Percentiles rank a stretch among this genome's conserved stretches.
Evolutionary conservation across 345 rosid genomes (phyloP).

Genomic region (Citrus unshiu): DNA sequence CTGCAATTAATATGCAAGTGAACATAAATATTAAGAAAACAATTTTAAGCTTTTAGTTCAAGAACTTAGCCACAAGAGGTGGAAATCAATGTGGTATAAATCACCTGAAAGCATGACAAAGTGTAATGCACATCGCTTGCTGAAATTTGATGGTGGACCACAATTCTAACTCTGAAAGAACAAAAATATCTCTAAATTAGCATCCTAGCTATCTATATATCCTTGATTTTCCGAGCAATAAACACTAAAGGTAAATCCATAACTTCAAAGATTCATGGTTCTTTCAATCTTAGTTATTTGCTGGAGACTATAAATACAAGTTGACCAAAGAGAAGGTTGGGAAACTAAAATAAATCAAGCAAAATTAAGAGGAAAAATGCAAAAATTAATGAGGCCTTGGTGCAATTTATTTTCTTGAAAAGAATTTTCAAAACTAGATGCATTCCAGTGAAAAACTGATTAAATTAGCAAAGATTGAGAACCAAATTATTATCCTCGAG

Average conservation of each 20-base stretch:
- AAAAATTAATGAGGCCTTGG: neutral
- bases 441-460: neutral
- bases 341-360: neutral
- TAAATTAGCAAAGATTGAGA: neutral
- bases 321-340: neutral
- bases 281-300: neutral
- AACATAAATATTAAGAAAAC: neutral
- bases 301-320: neutral
- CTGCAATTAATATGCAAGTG: constrained; percentile 28
- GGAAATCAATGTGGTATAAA: neutral
- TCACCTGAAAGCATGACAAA: constrained; percentile 66
- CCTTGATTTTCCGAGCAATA: neutral
- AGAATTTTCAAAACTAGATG: neutral
- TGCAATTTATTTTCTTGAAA: neutral
- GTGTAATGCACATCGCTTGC: constrained; percentile 64
- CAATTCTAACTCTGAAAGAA: constrained; percentile 66
- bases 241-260: neutral
- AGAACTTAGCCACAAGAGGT: neutral
- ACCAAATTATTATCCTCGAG: neutral
- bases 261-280: neutral
- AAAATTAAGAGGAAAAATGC: neutral
- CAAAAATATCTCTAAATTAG: neutral
- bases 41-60: neutral
- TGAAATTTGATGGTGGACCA: constrained; percentile 83
- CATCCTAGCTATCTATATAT: neutral